Evolutionary conservation across 106 monocot genomes (phyloP), one percentile per base, ranked within the genome.

Genomic region (Apostasia ramifera): DNA sequence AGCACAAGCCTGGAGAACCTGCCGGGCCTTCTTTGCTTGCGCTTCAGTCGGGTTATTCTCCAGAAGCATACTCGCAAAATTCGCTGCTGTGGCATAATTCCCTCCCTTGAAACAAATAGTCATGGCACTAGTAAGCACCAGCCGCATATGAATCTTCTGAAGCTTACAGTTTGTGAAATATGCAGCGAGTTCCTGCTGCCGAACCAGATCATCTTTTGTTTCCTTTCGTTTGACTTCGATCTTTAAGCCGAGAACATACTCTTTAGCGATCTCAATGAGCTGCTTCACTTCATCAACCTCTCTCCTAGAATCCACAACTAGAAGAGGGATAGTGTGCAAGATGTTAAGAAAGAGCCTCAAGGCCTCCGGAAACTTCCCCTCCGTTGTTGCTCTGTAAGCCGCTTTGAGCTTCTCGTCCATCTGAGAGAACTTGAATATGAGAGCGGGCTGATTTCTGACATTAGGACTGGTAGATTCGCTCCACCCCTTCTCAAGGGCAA

Each of bases 211-310:
- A 62, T 87, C 80, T 57, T 73, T 83, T 6, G 57, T 71, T 66
- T 87, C 87, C 69, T 75, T 87, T 51, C 83, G 68, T 51, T 76
- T 83, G 6, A 83, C 60, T 57, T 87, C 87, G 56, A 87, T 77
- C 69, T 80, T 80, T 61, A 87, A 70, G n/a, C 87, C 87, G 53
- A 87, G 52, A 1, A 78, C 83, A 57, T 87, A 83, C 62, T 87
- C 83, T 52, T 66, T 66, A 11, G 69, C 53, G 40, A 87, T 78
- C 46, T 75, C 87, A 4, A 87, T 81, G 14, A 87, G 59, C 64
- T 87, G 83, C 73, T 87, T 83, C 2, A 87, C 82, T 68, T 87
- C 86, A 66, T 87, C 86, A 57, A 83, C 86, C 74, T 87, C 83
- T 43, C 82, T 82, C 53, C 80, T 68, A 26, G 83, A 83, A 41